Conservation (phyloP, 2,329 filamentous ascomycete genomes). For the Zopfia rhizophila region DNA sequence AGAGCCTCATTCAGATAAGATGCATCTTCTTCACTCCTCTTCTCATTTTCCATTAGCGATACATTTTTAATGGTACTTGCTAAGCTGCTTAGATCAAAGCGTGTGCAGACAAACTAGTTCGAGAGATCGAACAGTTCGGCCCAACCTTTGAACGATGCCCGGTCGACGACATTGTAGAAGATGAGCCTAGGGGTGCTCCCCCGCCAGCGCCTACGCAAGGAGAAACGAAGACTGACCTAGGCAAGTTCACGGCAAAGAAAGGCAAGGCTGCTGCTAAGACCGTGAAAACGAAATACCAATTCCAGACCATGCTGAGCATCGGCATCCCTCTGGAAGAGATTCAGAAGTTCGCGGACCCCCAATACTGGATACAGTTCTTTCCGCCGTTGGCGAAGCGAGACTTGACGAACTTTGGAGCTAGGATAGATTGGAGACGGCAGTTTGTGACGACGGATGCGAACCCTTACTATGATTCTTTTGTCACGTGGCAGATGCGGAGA, state of each 20-base stretch:
- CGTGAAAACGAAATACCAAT: constrained; percentile 94
- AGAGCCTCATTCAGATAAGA: too few relatives aligned
- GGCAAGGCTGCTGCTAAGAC: constrained; percentile 87
- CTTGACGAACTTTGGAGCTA: constrained; percentile 82
- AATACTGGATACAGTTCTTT: constrained; percentile 92
- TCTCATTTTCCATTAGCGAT: too few relatives aligned
- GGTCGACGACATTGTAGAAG: constrained; percentile 51
- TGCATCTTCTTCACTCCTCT: too few relatives aligned
- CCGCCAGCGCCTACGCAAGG: constrained; percentile 70
- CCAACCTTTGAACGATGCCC: constrained; percentile 81
- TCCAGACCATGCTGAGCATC: constrained; percentile 91
- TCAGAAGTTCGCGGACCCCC: constrained; percentile 90
- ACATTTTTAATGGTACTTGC: too few relatives aligned
- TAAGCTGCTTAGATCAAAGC: too few relatives aligned
- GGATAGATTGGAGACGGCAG: constrained; percentile 92
- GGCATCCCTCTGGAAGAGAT: constrained; percentile 91
- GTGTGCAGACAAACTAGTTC: constrained; percentile 91
- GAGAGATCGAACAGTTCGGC: constrained; percentile 90
- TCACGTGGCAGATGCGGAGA: constrained; percentile 96
- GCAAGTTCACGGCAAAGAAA: constrained; percentile 86
- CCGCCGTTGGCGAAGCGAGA: constrained; percentile 83
- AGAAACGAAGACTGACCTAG: constrained; percentile 79
- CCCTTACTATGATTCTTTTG: constrained; percentile 94
- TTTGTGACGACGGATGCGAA: constrained; percentile 97
- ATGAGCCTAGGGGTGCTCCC: constrained; percentile 58